Evolutionary conservation across 2,329 filamentous ascomycete genomes (phyloP).

Genomic region (Trichothecium roseum): DNA sequence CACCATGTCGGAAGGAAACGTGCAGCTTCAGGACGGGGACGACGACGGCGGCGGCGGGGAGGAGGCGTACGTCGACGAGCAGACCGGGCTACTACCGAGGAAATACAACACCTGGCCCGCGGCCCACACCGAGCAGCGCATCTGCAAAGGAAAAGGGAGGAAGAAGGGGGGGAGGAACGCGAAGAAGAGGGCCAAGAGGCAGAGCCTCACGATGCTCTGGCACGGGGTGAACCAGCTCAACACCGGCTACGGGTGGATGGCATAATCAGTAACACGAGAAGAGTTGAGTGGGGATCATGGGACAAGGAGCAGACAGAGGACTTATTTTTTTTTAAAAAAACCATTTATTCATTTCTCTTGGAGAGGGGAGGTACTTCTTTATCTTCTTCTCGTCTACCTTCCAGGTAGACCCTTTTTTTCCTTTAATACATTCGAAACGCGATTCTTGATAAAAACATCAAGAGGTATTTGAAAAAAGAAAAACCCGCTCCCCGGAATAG

Average conservation of each 20-base stretch:
- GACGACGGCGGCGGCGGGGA: too few species aligned
- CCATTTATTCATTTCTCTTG: conserved; percentile 11
- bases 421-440: conserved; percentile 24
- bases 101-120: too few species aligned
- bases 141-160: too few species aligned
- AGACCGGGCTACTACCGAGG: too few species aligned
- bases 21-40: too few species aligned
- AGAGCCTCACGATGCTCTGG: conserved; percentile 14
- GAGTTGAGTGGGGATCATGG: background rate
- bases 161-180: too few species aligned
- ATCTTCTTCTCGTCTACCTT: conserved; percentile 41
- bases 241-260: conserved; percentile 17
- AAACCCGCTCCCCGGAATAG: conserved; percentile 22
- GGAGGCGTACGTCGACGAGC: too few species aligned
- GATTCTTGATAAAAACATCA: conserved; percentile 11
- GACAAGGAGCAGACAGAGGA: too few species aligned
- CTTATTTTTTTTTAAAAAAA: too few species aligned
- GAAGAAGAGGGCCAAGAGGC: conserved; percentile 7
- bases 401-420: conserved; percentile 11
- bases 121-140: too few species aligned
- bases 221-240: conserved; percentile 17
- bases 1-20: too few species aligned
- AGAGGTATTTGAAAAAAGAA: too few species aligned
- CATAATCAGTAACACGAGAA: conserved; percentile 6
- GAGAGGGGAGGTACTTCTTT: conserved; percentile 41